These are phyloP conservation scores for Rhodamnia argentea DNA, from an alignment of 345 rosid species.

Conservation along the genomic window DNA sequence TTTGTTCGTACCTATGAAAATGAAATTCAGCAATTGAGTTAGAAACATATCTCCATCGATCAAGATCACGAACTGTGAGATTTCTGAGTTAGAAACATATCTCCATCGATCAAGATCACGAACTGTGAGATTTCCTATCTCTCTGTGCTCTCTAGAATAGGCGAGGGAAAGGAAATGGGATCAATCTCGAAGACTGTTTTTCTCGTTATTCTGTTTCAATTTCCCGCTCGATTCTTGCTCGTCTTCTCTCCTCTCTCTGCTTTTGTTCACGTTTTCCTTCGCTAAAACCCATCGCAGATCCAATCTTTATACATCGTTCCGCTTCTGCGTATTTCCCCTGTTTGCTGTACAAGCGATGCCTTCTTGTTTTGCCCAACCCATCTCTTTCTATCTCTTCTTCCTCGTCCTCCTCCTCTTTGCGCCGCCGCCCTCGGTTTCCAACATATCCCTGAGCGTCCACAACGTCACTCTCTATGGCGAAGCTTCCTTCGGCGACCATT, in stretches of 20 bases:
- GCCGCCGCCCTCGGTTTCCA: constrained; percentile 12
- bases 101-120: neutral
- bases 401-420: constrained; percentile 16
- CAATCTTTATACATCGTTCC: neutral
- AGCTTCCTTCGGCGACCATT: constrained; percentile 38
- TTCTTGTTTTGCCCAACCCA: neutral
- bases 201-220: neutral
- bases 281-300: neutral
- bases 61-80: neutral
- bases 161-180: neutral
- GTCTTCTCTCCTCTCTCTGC: neutral
- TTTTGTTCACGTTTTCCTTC: neutral
- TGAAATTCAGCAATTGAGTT: neutral
- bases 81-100: neutral
- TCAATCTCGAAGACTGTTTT: neutral
- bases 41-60: no score
- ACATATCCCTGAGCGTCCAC: constrained; percentile 11
- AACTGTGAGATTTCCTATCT: neutral
- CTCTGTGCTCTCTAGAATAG: neutral
- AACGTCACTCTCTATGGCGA: constrained; percentile 66
- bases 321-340: constrained; percentile 7
- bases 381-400: constrained; percentile 7
- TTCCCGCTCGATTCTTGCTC: neutral
- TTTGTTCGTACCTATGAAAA: neutral
- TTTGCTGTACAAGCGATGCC: neutral